Evolutionary conservation across 208 protist genomes (phyloP), one percentile per base, ranked within the genome.

Genomic region (Vickermania ingenoplastis): DNA sequence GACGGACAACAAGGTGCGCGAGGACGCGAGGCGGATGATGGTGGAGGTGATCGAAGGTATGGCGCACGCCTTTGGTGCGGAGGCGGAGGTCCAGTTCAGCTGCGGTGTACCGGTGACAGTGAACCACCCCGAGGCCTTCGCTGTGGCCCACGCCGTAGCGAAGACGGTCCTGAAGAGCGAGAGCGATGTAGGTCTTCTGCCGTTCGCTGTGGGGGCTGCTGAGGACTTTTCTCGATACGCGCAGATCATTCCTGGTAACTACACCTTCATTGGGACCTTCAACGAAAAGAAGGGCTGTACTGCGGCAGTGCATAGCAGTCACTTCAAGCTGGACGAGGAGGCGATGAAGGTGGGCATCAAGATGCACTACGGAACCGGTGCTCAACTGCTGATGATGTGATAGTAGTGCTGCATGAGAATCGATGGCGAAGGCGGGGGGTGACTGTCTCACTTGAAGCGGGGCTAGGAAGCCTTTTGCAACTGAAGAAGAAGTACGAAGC

Each of bases 281-380:
- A 71, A 77, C 13, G 53, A 41, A 17, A 57, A 25, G n/a, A 61
- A 59, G 29, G 71, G 61, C 14, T 65, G 61, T 57, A 69, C 48
- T 25, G 54, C 31, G 0, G 50, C 63, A 31, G 77, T 77, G 48
- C 78, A 86, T 57, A 81, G 69, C 65, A 61, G 71, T 7, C 64
- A 67, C 41, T 82, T 78, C 65, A 53, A 62, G 31, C 63, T 86
- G 59, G 77, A 80, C 48, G 79, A 86, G 65, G 26, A 65, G n/a
- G 58, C 65, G 31, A 71, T 86, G 63, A 69, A 79, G 60, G 45
- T 61, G 0, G 79, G 75, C 7, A 65, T 86, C 50, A 79, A 73
- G 58, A 75, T 81, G 26, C 65, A 79, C 51, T 70, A 81, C 2
- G 77, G 71, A 1, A 57, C 77, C 13, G 68, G 81, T 48, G 72